Evolutionary conservation across 805 yeast species (phyloP), one percentile per base, ranked within the genome.

Genomic region (Barnettozyma salicaria): DNA sequence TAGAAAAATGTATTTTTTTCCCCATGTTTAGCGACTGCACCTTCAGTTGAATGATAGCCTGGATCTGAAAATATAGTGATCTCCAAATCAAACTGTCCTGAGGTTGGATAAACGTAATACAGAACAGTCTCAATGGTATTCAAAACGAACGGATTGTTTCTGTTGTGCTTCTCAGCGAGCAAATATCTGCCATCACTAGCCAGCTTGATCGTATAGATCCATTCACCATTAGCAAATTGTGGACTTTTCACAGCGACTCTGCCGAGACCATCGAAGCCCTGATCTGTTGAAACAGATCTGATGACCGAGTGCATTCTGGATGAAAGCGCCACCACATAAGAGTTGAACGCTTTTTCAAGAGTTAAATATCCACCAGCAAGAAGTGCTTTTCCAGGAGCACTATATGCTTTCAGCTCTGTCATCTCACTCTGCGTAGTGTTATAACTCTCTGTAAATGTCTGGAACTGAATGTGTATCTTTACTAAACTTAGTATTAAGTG

Each of bases 321-420:
- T 1, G 95, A 82, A 13, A 92, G 70, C 0, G 96, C 97, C 10
- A 90, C 78, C 4, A 85, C 95, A 55, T 80, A 83, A 0, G 96
- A 77, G 31, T 68, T 62, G 61, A 82, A 89, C 25, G 59, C 59
- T 0, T 89, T 89, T 41, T 84, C 92, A 16, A 92, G 64, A 0
- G 92, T 97, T 23, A 92, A 68, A 56, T 92, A 92, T 0, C 98
- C 98, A 14, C 98, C 98, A 1, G 92, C 96, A 10, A 92, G 50
- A 19, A 92, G 65, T 1, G 97, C 97, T 58, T 92, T 92, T 0
- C 97, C 97, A 0, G 98, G 97, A 0, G 97, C 94, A 53, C 96
- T 83, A 55, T 76, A 90, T 7, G 80, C 85, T 23, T 28, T 18
- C 6, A 19, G 26, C 7, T 25, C 19, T 4, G 17, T 4, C 36